Conservation (phyloP, 352 stramenopile genomes). For the Globisporangium radiosum region DNA sequence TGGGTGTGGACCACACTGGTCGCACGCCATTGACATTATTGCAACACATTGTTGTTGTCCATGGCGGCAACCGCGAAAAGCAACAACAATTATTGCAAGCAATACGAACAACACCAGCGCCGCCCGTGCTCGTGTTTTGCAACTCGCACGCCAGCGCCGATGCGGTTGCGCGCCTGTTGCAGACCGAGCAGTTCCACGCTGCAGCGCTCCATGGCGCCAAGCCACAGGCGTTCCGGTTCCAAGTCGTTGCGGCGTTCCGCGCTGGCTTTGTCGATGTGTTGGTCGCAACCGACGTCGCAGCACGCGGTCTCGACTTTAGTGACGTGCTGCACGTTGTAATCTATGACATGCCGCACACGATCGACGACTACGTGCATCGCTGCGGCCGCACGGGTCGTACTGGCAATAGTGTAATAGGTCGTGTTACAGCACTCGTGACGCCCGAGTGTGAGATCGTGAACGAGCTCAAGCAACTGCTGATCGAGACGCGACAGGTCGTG, state of each 20-base stretch:
- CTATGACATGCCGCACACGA: constrained; percentile 87
- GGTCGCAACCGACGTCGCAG: constrained; percentile 88
- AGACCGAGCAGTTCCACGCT: constrained; percentile 92
- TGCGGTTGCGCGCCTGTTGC: constrained; percentile 88
- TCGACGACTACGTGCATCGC: constrained; percentile 90
- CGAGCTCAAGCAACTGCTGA: constrained; percentile 42
- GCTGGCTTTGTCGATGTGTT: constrained; percentile 67
- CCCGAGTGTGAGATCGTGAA: constrained; percentile 42
- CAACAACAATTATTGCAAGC: constrained; percentile 27
- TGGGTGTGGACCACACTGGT: constrained; percentile 19
- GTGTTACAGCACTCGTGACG: constrained; percentile 51
- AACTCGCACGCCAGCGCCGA: constrained; percentile 94
- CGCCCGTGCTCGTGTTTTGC: constrained; percentile 96
- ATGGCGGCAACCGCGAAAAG: constrained; percentile 34
- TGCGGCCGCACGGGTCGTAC: constrained; percentile 63
- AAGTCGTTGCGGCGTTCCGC: constrained; percentile 41
- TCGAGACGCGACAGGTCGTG: constrained; percentile 35
- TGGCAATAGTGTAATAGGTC: constrained; percentile 4
- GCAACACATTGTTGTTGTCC: constrained; percentile 83
- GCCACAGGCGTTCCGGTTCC: constrained; percentile 57
- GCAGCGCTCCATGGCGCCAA: constrained; percentile 93
- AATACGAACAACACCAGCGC: constrained; percentile 69
- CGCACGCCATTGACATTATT: constrained; percentile 71
- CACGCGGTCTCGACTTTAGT: constrained; percentile 84
- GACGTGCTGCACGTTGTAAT: constrained; percentile 83